A percentile compares a stretch with the other conserved stretches of the same genome.
These are phyloP conservation scores for Fusarium marasasianum DNA, from an alignment of 2,329 filamentous ascomycete genomes.

Conservation along the genomic window DNA sequence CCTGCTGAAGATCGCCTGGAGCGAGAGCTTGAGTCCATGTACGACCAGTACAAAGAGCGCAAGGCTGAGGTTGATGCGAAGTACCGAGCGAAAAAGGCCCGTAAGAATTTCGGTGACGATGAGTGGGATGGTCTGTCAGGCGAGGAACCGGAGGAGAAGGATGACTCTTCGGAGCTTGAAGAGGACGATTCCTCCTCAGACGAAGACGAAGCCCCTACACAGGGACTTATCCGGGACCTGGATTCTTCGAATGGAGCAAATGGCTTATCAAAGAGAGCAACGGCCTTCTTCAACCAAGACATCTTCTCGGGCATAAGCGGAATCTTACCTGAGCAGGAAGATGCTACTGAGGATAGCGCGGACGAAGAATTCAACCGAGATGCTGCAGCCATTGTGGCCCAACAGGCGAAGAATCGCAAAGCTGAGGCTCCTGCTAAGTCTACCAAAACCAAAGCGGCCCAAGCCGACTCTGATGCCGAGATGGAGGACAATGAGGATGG, in stretches of 20 bases:
- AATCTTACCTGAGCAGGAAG: slow-evolving; percentile 61
- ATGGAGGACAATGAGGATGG: slow-evolving; percentile 56
- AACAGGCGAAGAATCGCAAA: slow-evolving; percentile 43
- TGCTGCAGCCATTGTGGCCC: slow-evolving; percentile 38
- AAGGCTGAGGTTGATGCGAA: slow-evolving; percentile 86
- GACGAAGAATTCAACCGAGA: slow-evolving; percentile 50
- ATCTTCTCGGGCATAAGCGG: slow-evolving; percentile 87
- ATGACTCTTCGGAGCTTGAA: slow-evolving; percentile 64
- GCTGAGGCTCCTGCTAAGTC: slow-evolving; percentile 15
- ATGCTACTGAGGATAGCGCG: slow-evolving; percentile 32
- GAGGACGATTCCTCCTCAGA: slow-evolving; percentile 52
- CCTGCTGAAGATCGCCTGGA: slow-evolving; percentile 86
- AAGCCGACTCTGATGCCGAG: slow-evolving; percentile 43
- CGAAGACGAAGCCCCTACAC: slow-evolving; percentile 35
- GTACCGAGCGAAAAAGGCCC: slow-evolving; percentile 87
- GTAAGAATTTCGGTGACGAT: slow-evolving; percentile 82
- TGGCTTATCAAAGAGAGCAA: slow-evolving; percentile 64
- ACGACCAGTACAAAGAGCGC: slow-evolving; percentile 83
- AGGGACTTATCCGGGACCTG: slow-evolving; percentile 50
- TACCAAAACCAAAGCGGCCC: slow-evolving; percentile 35
- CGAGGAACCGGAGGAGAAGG: slow-evolving; percentile 64
- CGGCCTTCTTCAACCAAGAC: slow-evolving; percentile 92
- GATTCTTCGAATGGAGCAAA: slow-evolving; percentile 41
- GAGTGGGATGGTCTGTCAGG: slow-evolving; percentile 92
- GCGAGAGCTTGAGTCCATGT: slow-evolving; percentile 85